Conservation (phyloP, 805 yeast species). For the Zygosaccharomyces lentus region DNA sequence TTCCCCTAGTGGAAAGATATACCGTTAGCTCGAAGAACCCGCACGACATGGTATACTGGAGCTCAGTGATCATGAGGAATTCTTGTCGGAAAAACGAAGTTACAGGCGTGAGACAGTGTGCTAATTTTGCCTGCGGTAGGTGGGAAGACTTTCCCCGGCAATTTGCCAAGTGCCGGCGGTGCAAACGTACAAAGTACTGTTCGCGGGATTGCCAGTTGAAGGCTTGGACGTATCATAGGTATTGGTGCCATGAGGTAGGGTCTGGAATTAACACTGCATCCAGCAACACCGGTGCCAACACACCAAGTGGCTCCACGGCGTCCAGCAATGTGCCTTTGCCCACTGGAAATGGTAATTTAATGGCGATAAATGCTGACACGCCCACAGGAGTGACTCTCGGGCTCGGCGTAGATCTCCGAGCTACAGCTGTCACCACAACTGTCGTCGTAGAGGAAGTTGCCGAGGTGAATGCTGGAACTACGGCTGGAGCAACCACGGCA, state of each 20-base stretch:
- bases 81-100: slow-evolving; percentile 88
- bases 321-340: slow-evolving; percentile 4
- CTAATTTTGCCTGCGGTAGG: slow-evolving; percentile 84
- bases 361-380: slow-evolving; percentile 1
- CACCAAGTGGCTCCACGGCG: slow-evolving; percentile 15
- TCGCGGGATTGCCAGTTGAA: slow-evolving; percentile 84
- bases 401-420: slow-evolving; percentile 3
- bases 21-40: slow-evolving; percentile 63
- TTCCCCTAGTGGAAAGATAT: slow-evolving; percentile 89
- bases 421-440: neutral
- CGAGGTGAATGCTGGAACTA: slow-evolving; percentile 5
- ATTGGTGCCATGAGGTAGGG: slow-evolving; percentile 73
- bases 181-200: slow-evolving; percentile 93
- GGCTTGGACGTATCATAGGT: slow-evolving; percentile 90
- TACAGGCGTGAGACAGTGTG: slow-evolving; percentile 90
- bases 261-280: slow-evolving; percentile 26
- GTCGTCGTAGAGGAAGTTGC: neutral
- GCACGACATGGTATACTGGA: slow-evolving; percentile 89
- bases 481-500: slow-evolving; percentile 2
- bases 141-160: slow-evolving; percentile 92
- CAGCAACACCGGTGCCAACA: slow-evolving; percentile 19
- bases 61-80: slow-evolving; percentile 95
- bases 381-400: neutral
- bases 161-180: slow-evolving; percentile 90
- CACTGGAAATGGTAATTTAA: slow-evolving; percentile 1